These are phyloP conservation scores for Arthrocladium fulminans DNA, from an alignment of 2,329 filamentous ascomycete genomes.

Conservation along the genomic window DNA sequence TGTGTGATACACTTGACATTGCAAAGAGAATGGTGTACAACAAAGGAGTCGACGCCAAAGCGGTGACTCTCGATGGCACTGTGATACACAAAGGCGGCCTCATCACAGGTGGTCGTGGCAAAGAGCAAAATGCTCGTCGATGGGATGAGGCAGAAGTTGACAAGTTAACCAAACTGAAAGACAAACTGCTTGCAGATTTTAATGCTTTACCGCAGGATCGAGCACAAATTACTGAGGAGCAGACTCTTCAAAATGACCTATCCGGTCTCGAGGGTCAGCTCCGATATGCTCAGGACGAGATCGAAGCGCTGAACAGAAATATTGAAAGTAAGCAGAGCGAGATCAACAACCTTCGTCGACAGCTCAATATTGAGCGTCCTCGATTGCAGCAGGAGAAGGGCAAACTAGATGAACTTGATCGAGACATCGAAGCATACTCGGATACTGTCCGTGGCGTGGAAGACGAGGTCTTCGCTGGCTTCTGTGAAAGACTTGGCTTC, in stretches of 20 bases:
- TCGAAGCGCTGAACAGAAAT: conserved; percentile 72
- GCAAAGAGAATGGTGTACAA: conserved; percentile 87
- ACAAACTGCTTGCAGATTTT: conserved; percentile 69
- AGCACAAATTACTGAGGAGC: conserved; percentile 67
- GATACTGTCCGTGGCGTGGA: conserved; percentile 69
- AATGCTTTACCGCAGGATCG: conserved; percentile 70
- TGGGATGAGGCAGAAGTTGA: conserved; percentile 89
- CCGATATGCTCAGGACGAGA: conserved; percentile 62
- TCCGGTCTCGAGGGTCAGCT: conserved; percentile 70
- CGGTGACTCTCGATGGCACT: conserved; percentile 88
- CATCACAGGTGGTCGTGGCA: conserved; percentile 89
- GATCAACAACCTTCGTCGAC: conserved; percentile 60
- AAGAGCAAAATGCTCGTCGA: conserved; percentile 64
- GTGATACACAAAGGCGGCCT: conserved; percentile 94
- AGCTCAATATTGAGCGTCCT: conserved; percentile 66
- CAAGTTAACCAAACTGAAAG: conserved; percentile 65
- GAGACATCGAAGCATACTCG: conserved; percentile 48
- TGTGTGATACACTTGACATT: conserved; percentile 78
- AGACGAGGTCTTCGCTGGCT: conserved; percentile 75
- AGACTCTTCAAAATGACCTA: conserved; percentile 70
- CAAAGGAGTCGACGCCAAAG: conserved; percentile 77
- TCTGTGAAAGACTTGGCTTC: conserved; percentile 82
- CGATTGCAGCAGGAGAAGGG: conserved; percentile 65
- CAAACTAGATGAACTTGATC: conserved; percentile 56
- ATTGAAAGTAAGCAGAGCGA: conserved; percentile 76